phyloP scores from a whole-genome alignment of 352 stramenopile genomes.

The Discostella stelligera region DNA sequence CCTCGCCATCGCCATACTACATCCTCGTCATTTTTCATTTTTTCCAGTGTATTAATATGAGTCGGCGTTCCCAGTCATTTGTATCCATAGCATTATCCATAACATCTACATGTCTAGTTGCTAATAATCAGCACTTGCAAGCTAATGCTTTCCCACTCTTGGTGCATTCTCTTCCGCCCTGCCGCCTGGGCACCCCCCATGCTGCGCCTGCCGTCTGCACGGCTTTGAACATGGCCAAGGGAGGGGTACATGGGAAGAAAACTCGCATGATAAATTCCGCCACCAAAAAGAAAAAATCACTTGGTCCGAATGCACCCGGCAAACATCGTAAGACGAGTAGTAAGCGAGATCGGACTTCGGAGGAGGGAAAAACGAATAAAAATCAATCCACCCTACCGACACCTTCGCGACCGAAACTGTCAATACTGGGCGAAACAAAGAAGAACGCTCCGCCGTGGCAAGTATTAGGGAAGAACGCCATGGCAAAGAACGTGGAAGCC shows the following conservation, averaged over 20 bases:
- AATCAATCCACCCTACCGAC: conserved; percentile 22
- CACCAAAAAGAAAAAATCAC: conserved; percentile 50
- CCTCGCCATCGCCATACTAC: neutral
- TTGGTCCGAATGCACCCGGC: conserved; percentile 22
- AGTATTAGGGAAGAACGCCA: conserved; percentile 66
- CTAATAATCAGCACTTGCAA: neutral
- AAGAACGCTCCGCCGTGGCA: conserved; percentile 68
- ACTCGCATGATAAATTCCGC: conserved; percentile 33
- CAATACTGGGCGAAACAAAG: conserved; percentile 36
- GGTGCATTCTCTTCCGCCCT: neutral
- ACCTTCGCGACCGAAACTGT: conserved; percentile 35
- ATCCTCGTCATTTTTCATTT: neutral
- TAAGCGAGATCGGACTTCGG: conserved; percentile 27
- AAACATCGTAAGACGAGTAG: conserved; percentile 44
- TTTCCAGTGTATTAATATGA: neutral
- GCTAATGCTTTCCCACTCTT: conserved; percentile 20
- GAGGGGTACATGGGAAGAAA: conserved; percentile 46
- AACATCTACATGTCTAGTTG: conserved; percentile 10
- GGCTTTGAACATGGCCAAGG: conserved; percentile 40
- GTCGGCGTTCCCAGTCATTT: neutral
- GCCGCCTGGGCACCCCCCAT: neutral
- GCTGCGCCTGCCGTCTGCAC: conserved; percentile 1
- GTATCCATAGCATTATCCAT: neutral
- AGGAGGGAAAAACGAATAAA: conserved; percentile 9
- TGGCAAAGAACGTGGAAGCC: conserved; percentile 59